Base-by-base conservation (phyloP, 1,284 basidiomycete genomes). In the Omphalotus olearius region DNA sequence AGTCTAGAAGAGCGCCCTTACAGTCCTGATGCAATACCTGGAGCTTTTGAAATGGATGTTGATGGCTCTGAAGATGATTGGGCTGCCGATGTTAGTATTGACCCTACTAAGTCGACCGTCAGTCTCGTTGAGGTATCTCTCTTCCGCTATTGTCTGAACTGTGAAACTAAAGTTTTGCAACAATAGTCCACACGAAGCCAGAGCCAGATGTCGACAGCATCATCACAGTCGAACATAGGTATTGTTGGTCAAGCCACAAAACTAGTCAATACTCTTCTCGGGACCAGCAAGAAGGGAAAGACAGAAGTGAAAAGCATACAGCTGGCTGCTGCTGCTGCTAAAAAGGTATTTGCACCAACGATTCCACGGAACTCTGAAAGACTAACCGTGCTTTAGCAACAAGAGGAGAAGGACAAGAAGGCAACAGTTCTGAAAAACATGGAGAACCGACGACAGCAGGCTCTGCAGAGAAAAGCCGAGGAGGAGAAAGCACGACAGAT, bases 381-480 rank as follows among this genome's bases (percentile, higher is more conserved):
- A 13, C 7, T 33, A 33, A 33, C 30, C 13, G 4, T 33, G 30
- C 40, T 59, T 26, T 60, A 95, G 91, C 90, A 94, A 76, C 88
- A 93, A 73, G 88, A 88, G 56, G 88, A 91, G 60, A 77, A 78
- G 35, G 89, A 91, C 56, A 90, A 88, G 69, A 93, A 91, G 66
- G 80, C 78, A 1, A 71, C 76, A 2, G 72, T 87, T 20, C 69
- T 87, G 55, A 89, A 85, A 60, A 88, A 93, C 58, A 86, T 88
- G 78, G 91, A 94, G 59, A 76, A 79, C 47, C 76, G 89, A 42
- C 81, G 89, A 20, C 83, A 86, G 55, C 79, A 78, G 14, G 83
- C 81, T 1, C 69, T 81, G 48, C 83, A 88, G 62, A 78, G 82
- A 64, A 93, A 92, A 66, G 83, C 77, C 1, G 90, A 91, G 50